Evolutionary conservation across 176 grass and related monocot genomes (phyloP), one percentile per base, ranked within the genome.

Genomic region (Olyra latifolia): DNA sequence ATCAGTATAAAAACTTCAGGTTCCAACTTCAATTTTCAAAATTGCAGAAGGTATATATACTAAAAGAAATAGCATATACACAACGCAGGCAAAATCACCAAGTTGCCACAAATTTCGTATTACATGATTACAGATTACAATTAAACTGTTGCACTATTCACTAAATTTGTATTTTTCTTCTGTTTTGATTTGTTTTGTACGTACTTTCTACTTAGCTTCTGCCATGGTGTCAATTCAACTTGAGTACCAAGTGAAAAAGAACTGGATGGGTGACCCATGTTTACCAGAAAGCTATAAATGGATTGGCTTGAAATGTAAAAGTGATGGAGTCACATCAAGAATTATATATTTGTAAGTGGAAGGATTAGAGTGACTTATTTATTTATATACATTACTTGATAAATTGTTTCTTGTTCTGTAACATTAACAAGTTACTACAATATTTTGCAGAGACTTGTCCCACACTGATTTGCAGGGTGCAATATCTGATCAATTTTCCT

Each of bases 211-310:
- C 0, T 14, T 30, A 62, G 59, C 30, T 32, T 27, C 29, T 16
- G 59, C 59, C 13, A 32, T 62, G 13, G 30, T 63, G 61, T 1
- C 14, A 4, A 63, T 63, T 10, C 40, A 65, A 40, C 11, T 1
- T 10, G 62, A 65, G 8, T 65, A 65, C 4, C 17, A n/a, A 66
- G 32, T 66, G 1, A n/a, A 66, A 16, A 66, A 66, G 17, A 66
- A 66, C 27, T 72, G 69, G 69, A 72, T 72, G 69, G 69, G 69
- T 0, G 47, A 72, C 27, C 69, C 46, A 52, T 72, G 69, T 53
- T 11, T 72, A 72, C 47, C 47, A 4, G 0, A 20, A 35, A 22
- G 35, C 0, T 72, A 35, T 35, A 13, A 0, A 72, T 72, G 69
- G 69, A 11, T 6, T 72, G 69, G 69, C 1, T 72, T 72, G 47